These are phyloP conservation scores for Conidiobolus incongruus DNA, from an alignment of 371 early-diverging fungal genomes.

Conservation along the genomic window DNA sequence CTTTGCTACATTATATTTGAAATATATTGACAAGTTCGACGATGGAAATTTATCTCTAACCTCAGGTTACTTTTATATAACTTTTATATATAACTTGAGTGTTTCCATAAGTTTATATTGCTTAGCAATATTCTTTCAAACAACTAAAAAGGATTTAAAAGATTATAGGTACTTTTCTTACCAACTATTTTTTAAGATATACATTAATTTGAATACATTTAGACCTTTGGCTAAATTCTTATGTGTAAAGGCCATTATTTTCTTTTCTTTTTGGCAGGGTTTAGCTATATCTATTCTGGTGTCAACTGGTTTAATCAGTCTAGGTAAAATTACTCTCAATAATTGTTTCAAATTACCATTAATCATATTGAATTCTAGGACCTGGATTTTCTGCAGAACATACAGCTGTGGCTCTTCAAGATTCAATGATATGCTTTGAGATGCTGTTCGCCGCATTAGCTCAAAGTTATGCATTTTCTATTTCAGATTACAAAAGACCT, in stretches of 20 bases:
- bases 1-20: slow-evolving; percentile 53
- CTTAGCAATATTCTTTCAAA: slow-evolving; percentile 69
- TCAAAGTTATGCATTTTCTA: slow-evolving; percentile 62
- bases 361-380: slow-evolving; percentile 10
- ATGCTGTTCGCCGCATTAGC: slow-evolving; percentile 67
- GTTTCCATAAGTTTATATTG: slow-evolving; percentile 72
- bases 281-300: slow-evolving; percentile 63
- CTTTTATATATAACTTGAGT: slow-evolving; percentile 64
- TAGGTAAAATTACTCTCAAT: slow-evolving; percentile 15
- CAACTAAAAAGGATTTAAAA: slow-evolving; percentile 53
- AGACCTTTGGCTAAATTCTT: slow-evolving; percentile 85
- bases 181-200: background rate
- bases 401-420: slow-evolving; percentile 72
- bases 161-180: slow-evolving; percentile 35
- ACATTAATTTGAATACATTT: background rate
- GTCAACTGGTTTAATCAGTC: slow-evolving; percentile 40
- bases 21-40: slow-evolving; percentile 41
- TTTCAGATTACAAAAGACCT: slow-evolving; percentile 40
- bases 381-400: slow-evolving; percentile 29
- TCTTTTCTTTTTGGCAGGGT: slow-evolving; percentile 94
- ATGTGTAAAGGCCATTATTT: slow-evolving; percentile 83
- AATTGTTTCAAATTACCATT: slow-evolving; percentile 3
- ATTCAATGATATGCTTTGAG: slow-evolving; percentile 79
- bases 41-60: slow-evolving; percentile 55
- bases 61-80: slow-evolving; percentile 59